A percentile compares a stretch with the other conserved stretches of the same genome.
phyloP scores from a whole-genome alignment of 1,284 basidiomycete species.

The Malassezia slooffiae region DNA sequence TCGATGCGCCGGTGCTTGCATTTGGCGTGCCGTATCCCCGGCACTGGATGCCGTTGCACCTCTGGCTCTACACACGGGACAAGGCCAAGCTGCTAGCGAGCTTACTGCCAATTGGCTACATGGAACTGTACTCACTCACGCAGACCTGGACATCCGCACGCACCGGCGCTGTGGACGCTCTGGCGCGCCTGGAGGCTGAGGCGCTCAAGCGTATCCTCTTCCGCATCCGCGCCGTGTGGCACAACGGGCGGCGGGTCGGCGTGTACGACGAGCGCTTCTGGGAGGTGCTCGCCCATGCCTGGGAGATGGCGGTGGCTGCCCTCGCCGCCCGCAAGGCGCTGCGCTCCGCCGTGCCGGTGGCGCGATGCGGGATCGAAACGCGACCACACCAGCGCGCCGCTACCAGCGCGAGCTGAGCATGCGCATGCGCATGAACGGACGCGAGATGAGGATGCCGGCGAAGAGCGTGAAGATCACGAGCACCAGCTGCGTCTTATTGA shows the following conservation, averaged over 20 bases:
- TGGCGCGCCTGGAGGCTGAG: slow-evolving; percentile 3
- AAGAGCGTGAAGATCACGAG: slow-evolving; percentile 65
- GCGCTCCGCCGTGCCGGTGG: no score
- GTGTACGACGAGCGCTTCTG: slow-evolving; percentile 10
- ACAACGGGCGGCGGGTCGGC: slow-evolving; percentile 11
- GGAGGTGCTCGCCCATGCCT: slow-evolving; percentile 4
- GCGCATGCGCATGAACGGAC: slow-evolving; percentile 26
- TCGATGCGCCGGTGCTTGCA: slow-evolving; percentile 3
- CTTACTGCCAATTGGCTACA: slow-evolving; percentile 5
- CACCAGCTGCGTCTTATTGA: slow-evolving; percentile 86
- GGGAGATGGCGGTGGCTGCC: slow-evolving; percentile 9
- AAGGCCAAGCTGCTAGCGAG: slow-evolving; percentile 5
- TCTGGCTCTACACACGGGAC: slow-evolving; percentile 16
- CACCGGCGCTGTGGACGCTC: neutral
- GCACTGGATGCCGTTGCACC: slow-evolving; percentile 10
- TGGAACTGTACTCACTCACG: no score
- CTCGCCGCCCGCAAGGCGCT: slow-evolving; percentile 8
- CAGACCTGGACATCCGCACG: neutral
- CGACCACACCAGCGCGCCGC: no score
- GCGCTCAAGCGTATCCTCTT: slow-evolving; percentile 4
- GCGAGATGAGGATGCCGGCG: slow-evolving; percentile 61
- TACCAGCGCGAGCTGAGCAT: slow-evolving; percentile 11
- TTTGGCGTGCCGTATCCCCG: slow-evolving; percentile 8
- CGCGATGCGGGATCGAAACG: no score
- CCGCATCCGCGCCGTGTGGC: slow-evolving; percentile 12